Evolutionary conservation across 805 yeast genomes (phyloP).

Genomic region (Starmerella bacillaris): DNA sequence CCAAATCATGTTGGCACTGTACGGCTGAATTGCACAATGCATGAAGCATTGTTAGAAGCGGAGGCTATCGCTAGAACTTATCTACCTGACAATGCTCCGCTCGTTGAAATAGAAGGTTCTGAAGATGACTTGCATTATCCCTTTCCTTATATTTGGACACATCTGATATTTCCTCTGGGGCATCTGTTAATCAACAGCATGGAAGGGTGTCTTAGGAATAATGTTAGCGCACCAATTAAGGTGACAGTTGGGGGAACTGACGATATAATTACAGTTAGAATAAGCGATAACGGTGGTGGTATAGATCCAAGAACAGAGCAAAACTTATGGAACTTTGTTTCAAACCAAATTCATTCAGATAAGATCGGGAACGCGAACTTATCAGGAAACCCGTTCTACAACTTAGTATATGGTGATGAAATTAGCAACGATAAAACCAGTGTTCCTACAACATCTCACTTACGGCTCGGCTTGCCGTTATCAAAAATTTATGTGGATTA

Average conservation of each 20-base stretch:
- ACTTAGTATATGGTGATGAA: background rate
- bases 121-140: conserved; percentile 29
- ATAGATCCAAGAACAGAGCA: conserved; percentile 37
- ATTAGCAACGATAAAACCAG: conserved; percentile 2
- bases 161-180: conserved; percentile 69
- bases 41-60: conserved; percentile 22
- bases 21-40: conserved; percentile 53
- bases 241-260: conserved; percentile 54
- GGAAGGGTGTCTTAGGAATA: conserved; percentile 54
- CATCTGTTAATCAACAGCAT: conserved; percentile 73
- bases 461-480: conserved; percentile 85
- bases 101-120: conserved; percentile 50
- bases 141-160: conserved; percentile 74
- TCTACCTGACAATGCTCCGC: conserved; percentile 39
- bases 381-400: background rate
- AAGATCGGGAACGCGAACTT: conserved; percentile 1
- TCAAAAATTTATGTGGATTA: conserved; percentile 85
- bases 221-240: conserved; percentile 37
- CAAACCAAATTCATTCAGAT: conserved; percentile 12
- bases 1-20: conserved; percentile 47
- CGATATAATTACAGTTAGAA: conserved; percentile 52
- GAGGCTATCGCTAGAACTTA: conserved; percentile 21
- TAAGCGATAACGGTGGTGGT: conserved; percentile 88
- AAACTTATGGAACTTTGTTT: conserved; percentile 70
- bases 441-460: conserved; percentile 54